Evolutionary conservation across 257 asterid genomes (phyloP).

Genomic region (Verbena officinalis): DNA sequence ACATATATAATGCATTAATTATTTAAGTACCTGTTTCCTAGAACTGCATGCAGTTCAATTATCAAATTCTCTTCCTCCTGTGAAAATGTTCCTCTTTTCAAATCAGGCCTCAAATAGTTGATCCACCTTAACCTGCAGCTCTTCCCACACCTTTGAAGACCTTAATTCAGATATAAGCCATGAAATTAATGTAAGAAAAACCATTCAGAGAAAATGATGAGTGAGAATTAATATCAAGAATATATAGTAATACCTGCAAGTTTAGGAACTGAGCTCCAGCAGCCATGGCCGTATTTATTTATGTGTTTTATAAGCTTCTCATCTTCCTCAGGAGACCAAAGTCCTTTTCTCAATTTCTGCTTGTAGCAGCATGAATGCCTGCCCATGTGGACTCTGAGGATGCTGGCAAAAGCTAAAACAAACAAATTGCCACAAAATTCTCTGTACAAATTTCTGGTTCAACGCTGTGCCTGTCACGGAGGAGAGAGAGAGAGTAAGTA

Average conservation of each 20-base stretch:
- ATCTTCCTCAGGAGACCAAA: conserved; percentile 99
- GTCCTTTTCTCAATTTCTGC: conserved; percentile 90
- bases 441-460: conserved; percentile 1
- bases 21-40: conserved; percentile 71
- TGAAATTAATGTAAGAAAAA: neutral
- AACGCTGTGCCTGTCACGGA: conserved; percentile 32
- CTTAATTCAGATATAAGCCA: conserved; percentile 20
- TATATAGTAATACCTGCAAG: conserved; percentile 57
- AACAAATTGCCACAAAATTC: conserved; percentile 1
- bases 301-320: conserved; percentile 88
- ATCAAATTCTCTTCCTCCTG: conserved; percentile 83
- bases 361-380: conserved; percentile 93
- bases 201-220: too few relatives aligned
- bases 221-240: neutral
- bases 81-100: conserved; percentile 89
- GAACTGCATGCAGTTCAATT: conserved; percentile 84
- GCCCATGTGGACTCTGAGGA: conserved; percentile 56
- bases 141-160: conserved; percentile 94
- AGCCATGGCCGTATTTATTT: conserved; percentile 82
- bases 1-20: too few relatives aligned
- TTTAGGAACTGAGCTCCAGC: conserved; percentile 99
- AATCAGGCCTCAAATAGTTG: conserved; percentile 88
- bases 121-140: conserved; percentile 94
- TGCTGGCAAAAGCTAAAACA: conserved; percentile 32
- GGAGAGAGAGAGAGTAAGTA: conserved; percentile 2